Conservation (phyloP, 805 yeast genomes). For the Kockiozyma suomiensis region DNA sequence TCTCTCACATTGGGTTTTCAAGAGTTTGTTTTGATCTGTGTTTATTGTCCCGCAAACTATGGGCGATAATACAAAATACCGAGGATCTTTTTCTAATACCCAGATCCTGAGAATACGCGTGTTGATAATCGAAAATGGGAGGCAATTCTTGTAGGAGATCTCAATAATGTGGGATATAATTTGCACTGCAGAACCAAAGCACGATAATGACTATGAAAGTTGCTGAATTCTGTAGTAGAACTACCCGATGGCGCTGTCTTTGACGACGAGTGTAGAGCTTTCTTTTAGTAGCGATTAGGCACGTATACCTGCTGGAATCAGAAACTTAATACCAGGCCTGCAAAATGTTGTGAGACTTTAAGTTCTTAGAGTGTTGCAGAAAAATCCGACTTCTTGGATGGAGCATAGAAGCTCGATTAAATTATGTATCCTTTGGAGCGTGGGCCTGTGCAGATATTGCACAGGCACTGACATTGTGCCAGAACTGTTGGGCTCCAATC, state of each 20-base stretch:
- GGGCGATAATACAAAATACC: constrained; percentile 57
- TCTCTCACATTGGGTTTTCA: constrained; percentile 71
- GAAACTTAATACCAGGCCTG: constrained; percentile 69
- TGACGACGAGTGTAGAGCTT: constrained; percentile 45
- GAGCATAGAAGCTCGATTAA: too few species aligned
- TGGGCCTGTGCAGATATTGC: constrained; percentile 45
- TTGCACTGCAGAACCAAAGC: constrained; percentile 78
- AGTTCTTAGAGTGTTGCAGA: too few species aligned
- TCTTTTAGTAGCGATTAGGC: constrained; percentile 59
- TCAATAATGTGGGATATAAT: constrained; percentile 81
- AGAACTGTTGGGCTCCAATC: constrained; percentile 81
- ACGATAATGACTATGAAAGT: too few species aligned
- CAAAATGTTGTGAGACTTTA: too few species aligned
- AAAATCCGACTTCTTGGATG: too few species aligned
- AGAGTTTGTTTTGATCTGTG: constrained; percentile 50
- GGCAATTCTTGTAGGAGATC: constrained; percentile 84
- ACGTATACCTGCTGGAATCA: constrained; percentile 95
- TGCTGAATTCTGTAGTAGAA: constrained; percentile 23
- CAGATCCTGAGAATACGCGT: constrained; percentile 64
- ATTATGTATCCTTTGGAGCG: too few species aligned
- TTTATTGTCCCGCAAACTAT: constrained; percentile 94
- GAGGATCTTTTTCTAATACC: constrained; percentile 59
- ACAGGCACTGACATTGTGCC: constrained; percentile 65
- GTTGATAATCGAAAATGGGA: constrained; percentile 60
- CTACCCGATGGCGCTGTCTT: constrained; percentile 26